phyloP scores from a whole-genome alignment of 1,139 yeast species.

The Debaryomyces psychrophilus region DNA sequence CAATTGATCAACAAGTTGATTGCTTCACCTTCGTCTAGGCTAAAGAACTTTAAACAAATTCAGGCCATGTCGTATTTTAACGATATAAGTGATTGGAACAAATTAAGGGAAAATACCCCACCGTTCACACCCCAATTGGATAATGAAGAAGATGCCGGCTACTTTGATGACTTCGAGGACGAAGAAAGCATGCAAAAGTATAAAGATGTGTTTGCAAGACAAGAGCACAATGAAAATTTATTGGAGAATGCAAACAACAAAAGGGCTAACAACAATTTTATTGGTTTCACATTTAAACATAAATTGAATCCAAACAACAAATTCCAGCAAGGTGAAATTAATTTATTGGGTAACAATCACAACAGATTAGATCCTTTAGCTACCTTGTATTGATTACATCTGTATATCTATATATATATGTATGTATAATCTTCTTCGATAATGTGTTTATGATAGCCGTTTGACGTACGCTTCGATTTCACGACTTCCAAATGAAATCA shows the following conservation, averaged over 20 bases:
- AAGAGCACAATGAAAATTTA: conserved; percentile 78
- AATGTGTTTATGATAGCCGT: conserved; percentile 3
- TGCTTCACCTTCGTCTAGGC: conserved; percentile 75
- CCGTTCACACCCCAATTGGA: conserved; percentile 97
- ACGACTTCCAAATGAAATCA: conserved; percentile 60
- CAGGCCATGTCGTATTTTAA: conserved; percentile 78
- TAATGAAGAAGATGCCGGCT: conserved; percentile 97
- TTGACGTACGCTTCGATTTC: not conserved
- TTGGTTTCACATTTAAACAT: conserved; percentile 96
- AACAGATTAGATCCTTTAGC: conserved; percentile 49
- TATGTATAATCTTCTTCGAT: conserved; percentile 7
- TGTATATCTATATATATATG: conserved; percentile 7
- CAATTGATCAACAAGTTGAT: conserved; percentile 75
- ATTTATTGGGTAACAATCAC: conserved; percentile 34
- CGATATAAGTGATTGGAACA: conserved; percentile 74
- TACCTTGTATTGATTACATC: conserved; percentile 38
- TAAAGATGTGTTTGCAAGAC: conserved; percentile 93
- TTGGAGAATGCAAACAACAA: conserved; percentile 59
- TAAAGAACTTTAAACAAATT: conserved; percentile 79
- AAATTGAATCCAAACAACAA: conserved; percentile 66
- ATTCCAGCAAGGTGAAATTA: conserved; percentile 45
- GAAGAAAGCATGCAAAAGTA: conserved; percentile 98
- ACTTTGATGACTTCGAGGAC: conserved; percentile 95
- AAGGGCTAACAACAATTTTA: conserved; percentile 62
- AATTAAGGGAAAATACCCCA: conserved; percentile 70